A percentile compares a stretch with the other conserved stretches of the same genome.
Conservation (phyloP, 441 rosid genomes). For the Manihot esculenta region DNA sequence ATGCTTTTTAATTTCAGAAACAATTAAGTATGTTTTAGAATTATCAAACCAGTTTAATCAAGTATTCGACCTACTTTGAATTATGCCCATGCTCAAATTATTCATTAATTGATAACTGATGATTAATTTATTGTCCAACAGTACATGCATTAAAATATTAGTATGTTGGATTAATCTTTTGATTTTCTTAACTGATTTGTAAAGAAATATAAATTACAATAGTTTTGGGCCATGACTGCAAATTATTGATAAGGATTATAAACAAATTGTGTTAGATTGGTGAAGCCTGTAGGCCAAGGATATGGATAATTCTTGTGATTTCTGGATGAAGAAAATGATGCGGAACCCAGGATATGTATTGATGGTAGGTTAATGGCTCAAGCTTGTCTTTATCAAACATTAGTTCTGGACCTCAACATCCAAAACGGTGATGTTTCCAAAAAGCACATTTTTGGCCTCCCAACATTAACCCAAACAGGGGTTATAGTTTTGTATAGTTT, state of each 20-base stretch:
- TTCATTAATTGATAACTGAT: background rate
- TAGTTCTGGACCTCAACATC: background rate
- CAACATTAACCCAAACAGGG: no score
- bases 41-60: background rate
- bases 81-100: background rate
- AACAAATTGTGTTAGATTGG: background rate
- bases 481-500: no score
- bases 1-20: background rate
- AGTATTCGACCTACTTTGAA: background rate
- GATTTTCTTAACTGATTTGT: background rate
- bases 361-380: background rate
- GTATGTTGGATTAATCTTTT: background rate
- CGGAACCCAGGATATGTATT: no score
- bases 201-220: background rate
- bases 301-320: background rate
- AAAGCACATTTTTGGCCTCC: no score
- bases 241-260: background rate
- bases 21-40: background rate
- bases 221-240: background rate
- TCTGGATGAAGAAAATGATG: background rate
- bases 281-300: background rate
- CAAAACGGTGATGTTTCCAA: no score
- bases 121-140: background rate
- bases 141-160: background rate
- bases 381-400: conserved; percentile 2